Percentiles rank a stretch among this genome's conserved stretches.
These are phyloP conservation scores for Zygotorulaspora florentina DNA, from an alignment of 805 yeast genomes.

Conservation along the genomic window DNA sequence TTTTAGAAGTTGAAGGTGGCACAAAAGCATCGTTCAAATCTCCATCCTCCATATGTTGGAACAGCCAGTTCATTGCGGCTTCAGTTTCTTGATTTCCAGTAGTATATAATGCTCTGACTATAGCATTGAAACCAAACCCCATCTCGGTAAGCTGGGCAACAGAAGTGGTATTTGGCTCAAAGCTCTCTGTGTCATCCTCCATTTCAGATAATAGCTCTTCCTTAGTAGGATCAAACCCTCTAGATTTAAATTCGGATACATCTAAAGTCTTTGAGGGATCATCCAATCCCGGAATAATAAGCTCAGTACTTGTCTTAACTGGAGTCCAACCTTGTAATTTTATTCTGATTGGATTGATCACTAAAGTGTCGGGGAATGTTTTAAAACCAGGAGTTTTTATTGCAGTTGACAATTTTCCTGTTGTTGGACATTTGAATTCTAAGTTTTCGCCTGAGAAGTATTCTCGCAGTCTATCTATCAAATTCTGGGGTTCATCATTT, in stretches of 20 bases:
- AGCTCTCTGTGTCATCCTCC: conserved; percentile 28
- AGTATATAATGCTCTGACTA: conserved; percentile 60
- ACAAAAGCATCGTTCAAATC: conserved; percentile 65
- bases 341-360: conserved; percentile 74
- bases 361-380: conserved; percentile 65
- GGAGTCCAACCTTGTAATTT: conserved; percentile 89
- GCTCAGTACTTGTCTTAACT: conserved; percentile 69
- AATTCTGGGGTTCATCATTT: conserved; percentile 40
- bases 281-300: conserved; percentile 42
- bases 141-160: conserved; percentile 57
- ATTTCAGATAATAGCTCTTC: conserved; percentile 28
- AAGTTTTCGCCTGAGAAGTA: conserved; percentile 54
- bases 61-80: conserved; percentile 84
- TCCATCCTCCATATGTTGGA: conserved; percentile 82
- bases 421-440: conserved; percentile 60
- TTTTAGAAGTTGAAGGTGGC: conserved; percentile 23
- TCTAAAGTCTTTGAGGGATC: conserved; percentile 37
- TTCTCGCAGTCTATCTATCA: conserved; percentile 43
- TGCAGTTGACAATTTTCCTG: conserved; percentile 36
- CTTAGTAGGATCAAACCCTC: conserved; percentile 33
- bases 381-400: conserved; percentile 25
- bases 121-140: conserved; percentile 81
- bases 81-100: conserved; percentile 67
- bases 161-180: conserved; percentile 53
- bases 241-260: conserved; percentile 41